Percentiles rank a stretch among this genome's conserved stretches.
These are phyloP conservation scores for Astraeus odoratus DNA, from an alignment of 768 basidiomycete species.

Conservation along the genomic window DNA sequence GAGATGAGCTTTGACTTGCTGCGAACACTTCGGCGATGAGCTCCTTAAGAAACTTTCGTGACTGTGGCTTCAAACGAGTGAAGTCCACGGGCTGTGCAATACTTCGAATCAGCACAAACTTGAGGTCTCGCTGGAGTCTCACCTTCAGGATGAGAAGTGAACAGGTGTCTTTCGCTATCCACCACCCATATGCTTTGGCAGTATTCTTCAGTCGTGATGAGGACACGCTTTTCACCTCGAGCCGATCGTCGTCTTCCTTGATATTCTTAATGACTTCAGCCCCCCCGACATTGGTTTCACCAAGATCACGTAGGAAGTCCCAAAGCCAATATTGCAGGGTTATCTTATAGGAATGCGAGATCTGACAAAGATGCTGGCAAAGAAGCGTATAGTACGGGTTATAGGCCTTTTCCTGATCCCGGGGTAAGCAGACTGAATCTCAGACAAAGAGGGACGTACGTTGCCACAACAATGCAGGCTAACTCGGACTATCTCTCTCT, in stretches of 20 bases:
- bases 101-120: neutral
- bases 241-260: slow-evolving; percentile 36
- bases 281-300: slow-evolving; percentile 77
- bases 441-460: too few species aligned
- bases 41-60: slow-evolving; percentile 60
- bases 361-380: slow-evolving; percentile 70
- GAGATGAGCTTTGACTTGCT: slow-evolving; percentile 68
- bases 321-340: slow-evolving; percentile 93
- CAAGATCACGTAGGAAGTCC: slow-evolving; percentile 93
- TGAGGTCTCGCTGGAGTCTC: slow-evolving; percentile 2
- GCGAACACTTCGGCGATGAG: slow-evolving; percentile 66
- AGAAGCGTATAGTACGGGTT: slow-evolving; percentile 96
- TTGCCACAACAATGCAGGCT: slow-evolving; percentile 89
- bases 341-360: slow-evolving; percentile 79
- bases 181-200: slow-evolving; percentile 87
- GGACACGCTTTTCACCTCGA: slow-evolving; percentile 48
- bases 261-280: slow-evolving; percentile 63
- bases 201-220: slow-evolving; percentile 58
- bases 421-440: slow-evolving; percentile 4
- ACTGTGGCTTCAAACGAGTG: slow-evolving; percentile 56
- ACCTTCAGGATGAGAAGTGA: slow-evolving; percentile 82
- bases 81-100: slow-evolving; percentile 78
- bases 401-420: slow-evolving; percentile 69
- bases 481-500: slow-evolving; percentile 92
- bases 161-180: slow-evolving; percentile 79